These are phyloP conservation scores for Phytophthora agathidicida DNA, from an alignment of 352 stramenopile species.

Conservation along the genomic window DNA sequence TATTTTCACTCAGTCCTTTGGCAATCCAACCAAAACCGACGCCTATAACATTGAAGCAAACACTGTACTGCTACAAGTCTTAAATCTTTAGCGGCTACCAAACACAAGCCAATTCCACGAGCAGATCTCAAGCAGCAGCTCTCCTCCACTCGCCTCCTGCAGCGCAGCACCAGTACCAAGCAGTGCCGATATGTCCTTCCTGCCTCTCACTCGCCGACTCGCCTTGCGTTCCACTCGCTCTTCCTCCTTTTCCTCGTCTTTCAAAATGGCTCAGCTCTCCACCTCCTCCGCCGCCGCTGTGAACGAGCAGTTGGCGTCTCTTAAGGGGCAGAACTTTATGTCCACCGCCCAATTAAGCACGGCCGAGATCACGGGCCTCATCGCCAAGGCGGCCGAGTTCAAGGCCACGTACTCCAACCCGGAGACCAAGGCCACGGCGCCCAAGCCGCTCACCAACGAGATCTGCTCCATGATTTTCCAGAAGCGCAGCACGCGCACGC, in stretches of 20 bases:
- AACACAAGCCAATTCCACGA: slow-evolving; percentile 12
- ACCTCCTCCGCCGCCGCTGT: slow-evolving; percentile 22
- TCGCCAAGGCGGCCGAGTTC: slow-evolving; percentile 72
- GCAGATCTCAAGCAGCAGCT: slow-evolving; percentile 4
- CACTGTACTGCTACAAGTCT: too few species aligned
- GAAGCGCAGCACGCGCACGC: slow-evolving; percentile 93
- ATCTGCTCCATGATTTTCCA: slow-evolving; percentile 96
- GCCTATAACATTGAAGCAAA: too few species aligned
- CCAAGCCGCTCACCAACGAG: slow-evolving; percentile 71
- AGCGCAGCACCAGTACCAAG: slow-evolving; percentile 1
- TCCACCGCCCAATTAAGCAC: slow-evolving; percentile 67
- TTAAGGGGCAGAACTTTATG: slow-evolving; percentile 75
- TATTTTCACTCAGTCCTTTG: too few species aligned
- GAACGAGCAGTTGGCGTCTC: slow-evolving; percentile 47
- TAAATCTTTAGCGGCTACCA: too few species aligned
- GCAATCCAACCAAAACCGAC: too few species aligned
- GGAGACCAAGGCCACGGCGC: slow-evolving; percentile 53
- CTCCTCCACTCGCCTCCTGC: not conserved
- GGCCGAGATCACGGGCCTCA: slow-evolving; percentile 58
- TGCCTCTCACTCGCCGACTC: slow-evolving; percentile 33
- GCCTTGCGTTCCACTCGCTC: not conserved
- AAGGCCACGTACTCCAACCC: slow-evolving; percentile 71
- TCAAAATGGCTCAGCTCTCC: slow-evolving; percentile 19
- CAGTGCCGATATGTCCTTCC: slow-evolving; percentile 24
- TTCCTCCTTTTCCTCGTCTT: not conserved